Conservation (phyloP, 345 rosid genomes). For the Psidium friedrichsthalianum region DNA sequence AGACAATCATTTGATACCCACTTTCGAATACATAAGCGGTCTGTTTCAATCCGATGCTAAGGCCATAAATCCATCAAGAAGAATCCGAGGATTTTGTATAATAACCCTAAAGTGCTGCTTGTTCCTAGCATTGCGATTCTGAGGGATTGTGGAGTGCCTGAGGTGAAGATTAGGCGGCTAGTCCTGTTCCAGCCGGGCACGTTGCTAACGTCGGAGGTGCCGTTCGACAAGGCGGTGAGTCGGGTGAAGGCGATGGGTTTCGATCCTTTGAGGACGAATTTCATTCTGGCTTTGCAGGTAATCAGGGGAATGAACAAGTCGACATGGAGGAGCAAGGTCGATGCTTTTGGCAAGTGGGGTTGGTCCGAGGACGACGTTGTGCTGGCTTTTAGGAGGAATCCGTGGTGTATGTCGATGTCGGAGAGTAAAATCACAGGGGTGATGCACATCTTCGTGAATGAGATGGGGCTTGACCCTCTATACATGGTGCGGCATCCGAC, state of each 20-base stretch:
- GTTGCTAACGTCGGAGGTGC: not conserved
- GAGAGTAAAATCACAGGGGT: slow-evolving; percentile 7
- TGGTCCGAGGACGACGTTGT: slow-evolving; percentile 10
- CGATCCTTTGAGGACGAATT: slow-evolving; percentile 1
- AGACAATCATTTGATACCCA: slow-evolving; percentile 10
- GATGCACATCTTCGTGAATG: slow-evolving; percentile 15
- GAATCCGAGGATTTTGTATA: not conserved
- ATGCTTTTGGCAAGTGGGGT: slow-evolving; percentile 1
- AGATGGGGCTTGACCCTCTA: slow-evolving; percentile 9
- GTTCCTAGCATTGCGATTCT: slow-evolving; percentile 1
- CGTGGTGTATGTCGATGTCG: slow-evolving; percentile 10
- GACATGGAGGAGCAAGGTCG: slow-evolving; percentile 6
- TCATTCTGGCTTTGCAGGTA: slow-evolving; percentile 4
- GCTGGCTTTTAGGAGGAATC: slow-evolving; percentile 6
- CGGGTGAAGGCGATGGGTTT: slow-evolving; percentile 10
- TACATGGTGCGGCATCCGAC: not conserved
- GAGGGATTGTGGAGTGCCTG: slow-evolving; percentile 13
- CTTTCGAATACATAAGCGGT: slow-evolving; percentile 4
- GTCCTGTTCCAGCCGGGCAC: not conserved
- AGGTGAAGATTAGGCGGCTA: not conserved
- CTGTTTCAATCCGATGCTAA: slow-evolving; percentile 6
- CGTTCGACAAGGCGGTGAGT: slow-evolving; percentile 1
- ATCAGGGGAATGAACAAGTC: not conserved
- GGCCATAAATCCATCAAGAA: not conserved
- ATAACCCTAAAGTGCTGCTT: not conserved